Base-by-base conservation (phyloP, 495 filamentous ascomycete genomes). In the Penicillium paxilli region DNA sequence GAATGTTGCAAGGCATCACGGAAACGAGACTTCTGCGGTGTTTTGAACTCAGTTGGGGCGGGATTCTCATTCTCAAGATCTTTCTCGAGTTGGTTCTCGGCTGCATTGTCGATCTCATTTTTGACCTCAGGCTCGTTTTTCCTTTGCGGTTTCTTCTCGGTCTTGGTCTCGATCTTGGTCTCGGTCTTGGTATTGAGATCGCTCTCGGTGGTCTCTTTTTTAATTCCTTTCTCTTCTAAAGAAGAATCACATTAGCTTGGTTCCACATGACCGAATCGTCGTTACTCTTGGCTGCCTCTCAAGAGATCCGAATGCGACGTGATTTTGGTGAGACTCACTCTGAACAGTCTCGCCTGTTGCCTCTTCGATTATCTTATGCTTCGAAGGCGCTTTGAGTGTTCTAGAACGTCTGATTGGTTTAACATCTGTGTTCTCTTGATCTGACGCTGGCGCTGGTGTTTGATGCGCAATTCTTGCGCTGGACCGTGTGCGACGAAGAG, bases 1-100 rank as follows among this genome's bases (percentile, higher is more conserved):
- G 81, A 74, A 32, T 79, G 79, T 51, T 87, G 82, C 20, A 88
- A 62, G 8, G 80, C 82, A 69, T 91, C 83, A 55, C 83, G 77
- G 59, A 83, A 87, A 57, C 88, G 76, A 17, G 84, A 81, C 10
- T 90, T 90, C 51, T 83, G 76, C 2, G 89, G 88, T 6, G 75
- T 79, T 47, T 70, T 75, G 54, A 76, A 64, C 47, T 74, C 73
- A 32, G 61, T 33, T 2, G 64, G 67, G n/a, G 59, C 54, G 7
- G 66, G 49, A 26, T 71, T 74, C 52, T 33, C 44, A 24, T 17
- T 20, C 19, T 30, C 26, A 9, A 10, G 16, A 17, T 25, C 28
- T 10, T 47, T 53, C 16, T 47, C 37, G 7, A 17, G n/a, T n/a
- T n/a, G n/a, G n/a, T n/a, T 23, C 2, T 44, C 33, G 5, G 28